Conservation (phyloP, 108 stramenopile species). For the Epithemia pelagica region DNA sequence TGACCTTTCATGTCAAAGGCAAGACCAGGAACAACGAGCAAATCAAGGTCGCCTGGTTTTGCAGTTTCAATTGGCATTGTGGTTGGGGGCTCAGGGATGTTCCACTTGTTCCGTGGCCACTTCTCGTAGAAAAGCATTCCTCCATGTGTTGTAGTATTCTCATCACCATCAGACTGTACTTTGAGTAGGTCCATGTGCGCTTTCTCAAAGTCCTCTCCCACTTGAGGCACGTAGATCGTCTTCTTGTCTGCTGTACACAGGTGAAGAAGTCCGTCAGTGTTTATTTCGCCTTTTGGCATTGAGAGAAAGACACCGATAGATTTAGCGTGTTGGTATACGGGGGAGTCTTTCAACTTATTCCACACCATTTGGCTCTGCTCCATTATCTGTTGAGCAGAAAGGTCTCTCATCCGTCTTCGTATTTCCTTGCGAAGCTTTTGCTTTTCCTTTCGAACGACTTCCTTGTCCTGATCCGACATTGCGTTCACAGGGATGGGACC, state of each 20-base stretch:
- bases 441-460: slow-evolving; percentile 12
- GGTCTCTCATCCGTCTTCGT: slow-evolving; percentile 30
- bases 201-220: slow-evolving; percentile 81
- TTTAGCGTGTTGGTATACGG: slow-evolving; percentile 58
- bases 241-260: slow-evolving; percentile 52
- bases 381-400: slow-evolving; percentile 29
- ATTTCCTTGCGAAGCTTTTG: slow-evolving; percentile 50
- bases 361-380: slow-evolving; percentile 55
- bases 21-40: slow-evolving; percentile 79
- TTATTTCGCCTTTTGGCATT: slow-evolving; percentile 80
- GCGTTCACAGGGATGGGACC: too few species aligned
- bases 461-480: too few species aligned
- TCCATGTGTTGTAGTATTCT: neutral
- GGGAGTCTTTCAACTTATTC: slow-evolving; percentile 40
- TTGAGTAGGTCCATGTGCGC: slow-evolving; percentile 79
- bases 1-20: slow-evolving; percentile 63
- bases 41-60: slow-evolving; percentile 73
- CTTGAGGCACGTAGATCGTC: slow-evolving; percentile 72
- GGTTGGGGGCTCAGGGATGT: slow-evolving; percentile 81
- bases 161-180: slow-evolving; percentile 16
- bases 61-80: slow-evolving; percentile 38
- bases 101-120: slow-evolving; percentile 87
- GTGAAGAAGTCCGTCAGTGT: slow-evolving; percentile 43
- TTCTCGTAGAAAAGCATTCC: slow-evolving; percentile 42
- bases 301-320: slow-evolving; percentile 79